Evolutionary conservation across 805 yeast species (phyloP).

Genomic region (Yarrowia sp.): DNA sequence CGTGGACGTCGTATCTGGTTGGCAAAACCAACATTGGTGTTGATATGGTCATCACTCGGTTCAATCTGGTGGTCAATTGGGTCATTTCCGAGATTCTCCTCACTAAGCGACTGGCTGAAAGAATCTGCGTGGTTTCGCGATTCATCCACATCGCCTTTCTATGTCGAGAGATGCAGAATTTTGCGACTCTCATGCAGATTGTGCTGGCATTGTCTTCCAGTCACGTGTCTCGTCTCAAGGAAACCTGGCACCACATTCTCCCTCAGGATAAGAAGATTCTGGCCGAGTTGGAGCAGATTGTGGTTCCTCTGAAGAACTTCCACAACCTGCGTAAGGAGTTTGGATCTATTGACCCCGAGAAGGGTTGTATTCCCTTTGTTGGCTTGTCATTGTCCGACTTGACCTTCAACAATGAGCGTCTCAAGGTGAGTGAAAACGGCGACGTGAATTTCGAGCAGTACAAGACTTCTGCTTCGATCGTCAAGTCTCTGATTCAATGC

Average conservation of each 20-base stretch:
- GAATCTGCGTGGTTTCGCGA: slow-evolving; percentile 71
- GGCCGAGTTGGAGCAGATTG: slow-evolving; percentile 62
- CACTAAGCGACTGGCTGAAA: slow-evolving; percentile 56
- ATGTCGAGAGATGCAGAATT: slow-evolving; percentile 62
- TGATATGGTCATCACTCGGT: slow-evolving; percentile 76
- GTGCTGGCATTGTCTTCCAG: slow-evolving; percentile 73
- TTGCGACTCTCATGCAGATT: slow-evolving; percentile 82
- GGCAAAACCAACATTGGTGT: slow-evolving; percentile 64
- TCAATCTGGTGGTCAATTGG: slow-evolving; percentile 89
- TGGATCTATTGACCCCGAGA: slow-evolving; percentile 54
- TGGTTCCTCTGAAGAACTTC: slow-evolving; percentile 75
- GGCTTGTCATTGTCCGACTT: slow-evolving; percentile 83
- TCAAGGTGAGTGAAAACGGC: slow-evolving; percentile 34
- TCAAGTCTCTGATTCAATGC: slow-evolving; percentile 69
- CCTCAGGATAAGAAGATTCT: slow-evolving; percentile 69
- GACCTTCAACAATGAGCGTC: slow-evolving; percentile 63
- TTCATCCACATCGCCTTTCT: slow-evolving; percentile 82
- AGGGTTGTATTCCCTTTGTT: slow-evolving; percentile 86
- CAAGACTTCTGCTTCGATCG: slow-evolving; percentile 69
- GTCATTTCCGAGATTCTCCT: slow-evolving; percentile 79
- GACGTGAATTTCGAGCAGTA: slow-evolving; percentile 76
- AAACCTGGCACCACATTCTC: slow-evolving; percentile 71
- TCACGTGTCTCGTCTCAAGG: slow-evolving; percentile 53
- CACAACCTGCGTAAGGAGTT: slow-evolving; percentile 60
- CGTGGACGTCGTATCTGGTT: slow-evolving; percentile 77